Conservation (phyloP, 805 yeast genomes). For the Candida adriatica region DNA sequence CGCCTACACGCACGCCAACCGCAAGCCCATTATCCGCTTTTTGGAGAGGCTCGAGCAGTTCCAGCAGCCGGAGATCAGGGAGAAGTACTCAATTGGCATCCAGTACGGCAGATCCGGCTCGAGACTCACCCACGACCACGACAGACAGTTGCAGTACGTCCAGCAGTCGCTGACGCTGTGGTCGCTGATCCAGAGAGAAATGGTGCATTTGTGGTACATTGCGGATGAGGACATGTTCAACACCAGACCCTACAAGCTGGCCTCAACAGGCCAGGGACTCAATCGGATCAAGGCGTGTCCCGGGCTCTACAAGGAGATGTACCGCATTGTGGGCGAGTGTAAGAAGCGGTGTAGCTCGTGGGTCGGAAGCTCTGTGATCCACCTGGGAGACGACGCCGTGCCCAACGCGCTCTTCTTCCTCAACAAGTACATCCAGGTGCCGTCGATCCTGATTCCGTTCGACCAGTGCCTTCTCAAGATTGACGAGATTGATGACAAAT, state of each 20-base stretch:
- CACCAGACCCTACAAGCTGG: slow-evolving; percentile 45
- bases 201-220: slow-evolving; percentile 69
- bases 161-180: slow-evolving; percentile 68
- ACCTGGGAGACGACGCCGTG: slow-evolving; percentile 76
- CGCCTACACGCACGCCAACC: slow-evolving; percentile 61
- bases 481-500: slow-evolving; percentile 46
- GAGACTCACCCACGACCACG: slow-evolving; percentile 65
- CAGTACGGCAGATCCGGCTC: slow-evolving; percentile 63
- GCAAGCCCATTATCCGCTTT: slow-evolving; percentile 62
- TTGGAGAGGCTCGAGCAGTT: slow-evolving; percentile 42
- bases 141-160: slow-evolving; percentile 67
- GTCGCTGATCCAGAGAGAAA: slow-evolving; percentile 72
- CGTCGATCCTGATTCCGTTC: slow-evolving; percentile 68
- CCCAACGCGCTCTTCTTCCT: slow-evolving; percentile 76
- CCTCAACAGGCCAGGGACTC: slow-evolving; percentile 77
- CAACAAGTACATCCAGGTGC: slow-evolving; percentile 77
- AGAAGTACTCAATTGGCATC: slow-evolving; percentile 50
- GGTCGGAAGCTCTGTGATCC: slow-evolving; percentile 79
- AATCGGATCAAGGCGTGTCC: slow-evolving; percentile 76
- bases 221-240: slow-evolving; percentile 69
- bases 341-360: slow-evolving; percentile 57
- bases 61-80: slow-evolving; percentile 35
- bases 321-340: slow-evolving; percentile 56
- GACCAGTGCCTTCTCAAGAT: slow-evolving; percentile 51
- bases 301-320: slow-evolving; percentile 61